phyloP scores from a whole-genome alignment of 1,139 yeast species.

The Sugiyamaella neomexicana region DNA sequence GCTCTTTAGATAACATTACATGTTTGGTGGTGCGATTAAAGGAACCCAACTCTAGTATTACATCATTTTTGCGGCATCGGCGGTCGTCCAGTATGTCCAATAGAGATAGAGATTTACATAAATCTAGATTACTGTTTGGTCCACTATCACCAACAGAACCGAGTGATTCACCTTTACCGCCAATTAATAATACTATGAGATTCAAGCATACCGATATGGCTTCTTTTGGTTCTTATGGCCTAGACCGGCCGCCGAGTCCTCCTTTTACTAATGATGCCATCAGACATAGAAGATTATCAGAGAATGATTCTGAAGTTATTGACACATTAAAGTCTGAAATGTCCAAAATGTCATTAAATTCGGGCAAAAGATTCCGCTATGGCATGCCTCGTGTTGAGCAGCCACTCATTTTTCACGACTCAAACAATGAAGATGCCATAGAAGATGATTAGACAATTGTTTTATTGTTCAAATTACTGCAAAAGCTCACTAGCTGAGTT shows the following conservation, averaged over 20 bases:
- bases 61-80: background rate
- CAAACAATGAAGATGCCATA: conserved; percentile 13
- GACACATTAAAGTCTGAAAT: conserved; percentile 1
- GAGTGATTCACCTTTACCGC: background rate
- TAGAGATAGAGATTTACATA: conserved; percentile 1
- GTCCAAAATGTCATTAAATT: conserved; percentile 5
- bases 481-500: background rate
- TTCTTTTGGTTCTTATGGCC: background rate
- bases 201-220: conserved; percentile 12
- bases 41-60: background rate
- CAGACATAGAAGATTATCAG: conserved; percentile 6
- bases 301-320: background rate
- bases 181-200: background rate
- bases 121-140: background rate
- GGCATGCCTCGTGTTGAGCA: conserved; percentile 14
- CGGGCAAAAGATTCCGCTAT: conserved; percentile 3
- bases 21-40: conserved; percentile 63
- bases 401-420: conserved; percentile 10
- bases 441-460: conserved; percentile 11
- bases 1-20: conserved; percentile 84
- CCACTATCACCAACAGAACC: conserved; percentile 4
- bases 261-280: background rate
- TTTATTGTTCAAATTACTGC: background rate
- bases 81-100: background rate
- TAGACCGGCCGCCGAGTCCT: conserved; percentile 1